Evolutionary conservation across 202 grass and related monocot genomes (phyloP), one percentile per base, ranked within the genome.

Genomic region (Schoenoplectus triqueter): DNA sequence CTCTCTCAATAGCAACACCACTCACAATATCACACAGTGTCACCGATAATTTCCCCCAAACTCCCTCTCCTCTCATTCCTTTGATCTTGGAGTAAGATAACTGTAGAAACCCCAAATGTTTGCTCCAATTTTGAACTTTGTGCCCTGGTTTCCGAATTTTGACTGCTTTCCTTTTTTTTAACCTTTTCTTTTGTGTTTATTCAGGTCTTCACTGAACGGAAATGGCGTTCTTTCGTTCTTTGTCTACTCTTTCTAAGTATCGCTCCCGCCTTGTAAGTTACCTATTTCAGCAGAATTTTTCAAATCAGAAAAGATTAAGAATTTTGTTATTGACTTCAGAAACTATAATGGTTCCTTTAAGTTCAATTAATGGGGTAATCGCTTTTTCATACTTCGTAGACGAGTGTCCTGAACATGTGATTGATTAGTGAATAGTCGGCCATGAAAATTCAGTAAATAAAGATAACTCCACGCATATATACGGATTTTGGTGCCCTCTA

Each of bases 161-260:
- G 31, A 31, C 31, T 31, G 31, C 31, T 31, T 31, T 31, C 31
- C 31, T 81, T 14, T 59, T 78, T 13, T 70, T 83, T 83, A 40
- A 20, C 6, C 2, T 50, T 2, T 64, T 44, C 2, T 9, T 81
- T 64, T 11, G 7, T 15, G 79, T 14, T 49, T 64, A 14, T 5
- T 66, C 49, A 67, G 63, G 79, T 49, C 10, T 59, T 44, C 21
- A 83, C 31, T 70, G 64, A 55, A 44, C 80, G 65, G 69, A 74
- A 80, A 98, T 98, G 95, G 95, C 87, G 80, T 98, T 95, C 84
- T 95, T 95, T 85, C 91, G 95, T 42, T 87, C 91, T 84, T 76
- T 98, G 31, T 52, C 88, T 18, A 87, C 91, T 49, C 85, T 94
- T 45, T 94, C 93, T 17, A 95, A 88, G 84, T 81, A 95, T 77